Base-by-base conservation (phyloP, 2,329 filamentous ascomycete species). In the Acrocalymma vagum region DNA sequence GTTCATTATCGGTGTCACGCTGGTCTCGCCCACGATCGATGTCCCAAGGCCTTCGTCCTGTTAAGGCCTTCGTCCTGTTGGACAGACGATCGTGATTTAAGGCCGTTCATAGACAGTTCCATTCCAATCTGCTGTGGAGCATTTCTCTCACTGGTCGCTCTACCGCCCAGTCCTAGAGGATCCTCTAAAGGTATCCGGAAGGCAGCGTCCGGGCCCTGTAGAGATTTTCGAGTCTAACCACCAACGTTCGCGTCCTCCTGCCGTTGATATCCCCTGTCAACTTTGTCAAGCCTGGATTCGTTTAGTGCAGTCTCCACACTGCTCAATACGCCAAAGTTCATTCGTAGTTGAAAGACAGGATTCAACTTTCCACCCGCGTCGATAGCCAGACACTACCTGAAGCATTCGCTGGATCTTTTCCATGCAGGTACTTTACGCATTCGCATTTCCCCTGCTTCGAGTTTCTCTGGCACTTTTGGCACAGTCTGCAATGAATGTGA, bases 231-330 rank as follows among this genome's bases (percentile, higher is more conserved):
- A 42, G 48, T 48, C 40, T 38, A 61, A 44, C 53, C 48, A 55
- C 40, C 52, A 64, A 64, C 58, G 55, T 60, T 56, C 63, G 61
- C 56, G 49, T 63, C 55, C 48, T 37, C 55, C 51, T 60, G 53
- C 59, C 57, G 42, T 44, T 29, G n/a, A n/a, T 21, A 18, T 40
- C 34, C 53, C 53, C 42, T 55, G 55, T 30, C n/a, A 6, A 22
- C 25, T 21, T 30, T 30, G 24, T 57, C 48, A 43, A 18, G 32
- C 35, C 51, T 33, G 25, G 37, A 48, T 33, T 43, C 44, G 48
- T 42, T 39, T 55, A 57, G 48, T 50, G 51, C 33, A 32, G 24
- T 37, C 50, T 47, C 46, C 51, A 52, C 33, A 41, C 58, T 53
- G 54, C 51, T 55, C 43, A 48, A 38, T 35, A 31, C 42, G 39